Conservation (phyloP, 106 monocot species). For the Dendrobium officinale region DNA sequence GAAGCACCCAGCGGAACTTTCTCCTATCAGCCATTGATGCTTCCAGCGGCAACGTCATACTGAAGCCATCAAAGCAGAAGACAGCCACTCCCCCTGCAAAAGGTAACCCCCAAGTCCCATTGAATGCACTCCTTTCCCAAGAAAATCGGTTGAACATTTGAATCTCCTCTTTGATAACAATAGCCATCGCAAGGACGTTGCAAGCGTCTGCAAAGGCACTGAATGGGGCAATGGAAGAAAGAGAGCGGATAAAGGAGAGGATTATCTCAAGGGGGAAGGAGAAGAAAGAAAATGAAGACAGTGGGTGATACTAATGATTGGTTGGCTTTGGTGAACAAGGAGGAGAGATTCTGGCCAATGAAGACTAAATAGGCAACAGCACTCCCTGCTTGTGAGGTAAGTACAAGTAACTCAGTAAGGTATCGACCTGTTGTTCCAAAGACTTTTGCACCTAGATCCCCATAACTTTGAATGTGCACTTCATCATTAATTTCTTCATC, state of each 20-base stretch:
- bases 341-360: conserved; percentile 85
- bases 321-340: conserved; percentile 17
- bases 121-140: conserved; percentile 48
- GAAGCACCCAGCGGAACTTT: conserved; percentile 59
- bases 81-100: conserved; percentile 78
- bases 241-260: conserved; percentile 73
- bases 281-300: conserved; percentile 54
- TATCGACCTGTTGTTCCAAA: conserved; percentile 58
- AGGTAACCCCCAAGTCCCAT: conserved; percentile 60
- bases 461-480: conserved; percentile 42
- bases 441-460: conserved; percentile 72
- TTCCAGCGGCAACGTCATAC: conserved; percentile 81
- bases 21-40: conserved; percentile 71
- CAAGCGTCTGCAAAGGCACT: conserved; percentile 85
- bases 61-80: conserved; percentile 95
- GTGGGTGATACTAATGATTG: conserved; percentile 27
- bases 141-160: conserved; percentile 35
- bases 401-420: conserved; percentile 68
- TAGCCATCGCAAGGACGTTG: conserved; percentile 87
- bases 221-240: conserved; percentile 73
- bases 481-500: conserved; percentile 14
- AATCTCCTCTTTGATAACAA: conserved; percentile 82
- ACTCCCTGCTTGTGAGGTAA: conserved; percentile 77
- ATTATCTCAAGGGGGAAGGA: conserved; percentile 67
- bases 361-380: conserved; percentile 85